Conservation (phyloP, 116 monocot genomes). For the Cymodocea nodosa region DNA sequence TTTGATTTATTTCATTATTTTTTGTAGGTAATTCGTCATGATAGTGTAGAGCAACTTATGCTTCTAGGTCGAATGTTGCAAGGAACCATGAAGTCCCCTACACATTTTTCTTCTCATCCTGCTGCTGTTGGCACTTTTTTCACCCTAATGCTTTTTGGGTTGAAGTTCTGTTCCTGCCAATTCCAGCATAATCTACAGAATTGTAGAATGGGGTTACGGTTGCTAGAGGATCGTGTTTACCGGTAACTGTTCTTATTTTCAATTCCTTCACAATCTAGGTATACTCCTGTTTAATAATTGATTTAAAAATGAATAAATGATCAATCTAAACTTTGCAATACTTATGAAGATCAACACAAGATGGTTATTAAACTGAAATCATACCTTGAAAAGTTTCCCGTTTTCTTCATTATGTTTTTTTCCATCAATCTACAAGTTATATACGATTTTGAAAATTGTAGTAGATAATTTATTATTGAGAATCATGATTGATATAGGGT, state of each 20-base stretch:
- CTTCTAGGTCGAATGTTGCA: conserved; percentile 90
- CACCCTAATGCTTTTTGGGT: conserved; percentile 92
- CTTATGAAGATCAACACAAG: no score
- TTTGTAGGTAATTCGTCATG: conserved; percentile 83
- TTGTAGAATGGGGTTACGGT: conserved; percentile 56
- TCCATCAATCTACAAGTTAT: no score
- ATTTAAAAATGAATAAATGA: not conserved
- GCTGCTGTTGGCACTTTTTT: conserved; percentile 94
- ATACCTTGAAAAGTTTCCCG: no score
- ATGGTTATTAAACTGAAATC: no score
- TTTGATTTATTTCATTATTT: not conserved
- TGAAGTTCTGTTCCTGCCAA: conserved; percentile 90
- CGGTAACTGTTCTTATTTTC: conserved; percentile 19
- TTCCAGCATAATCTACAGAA: conserved; percentile 67
- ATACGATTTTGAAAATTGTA: no score
- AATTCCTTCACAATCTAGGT: not conserved
- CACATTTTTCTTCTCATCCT: conserved; percentile 85
- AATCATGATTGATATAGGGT: no score
- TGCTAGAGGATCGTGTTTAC: conserved; percentile 82
- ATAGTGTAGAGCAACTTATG: conserved; percentile 93
- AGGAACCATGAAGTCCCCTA: conserved; percentile 87
- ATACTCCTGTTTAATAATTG: not conserved
- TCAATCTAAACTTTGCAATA: no score
- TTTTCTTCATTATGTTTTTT: no score
- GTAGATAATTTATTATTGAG: no score